These are phyloP conservation scores for Populus nigra DNA, from an alignment of 345 rosid species.

Conservation along the genomic window DNA sequence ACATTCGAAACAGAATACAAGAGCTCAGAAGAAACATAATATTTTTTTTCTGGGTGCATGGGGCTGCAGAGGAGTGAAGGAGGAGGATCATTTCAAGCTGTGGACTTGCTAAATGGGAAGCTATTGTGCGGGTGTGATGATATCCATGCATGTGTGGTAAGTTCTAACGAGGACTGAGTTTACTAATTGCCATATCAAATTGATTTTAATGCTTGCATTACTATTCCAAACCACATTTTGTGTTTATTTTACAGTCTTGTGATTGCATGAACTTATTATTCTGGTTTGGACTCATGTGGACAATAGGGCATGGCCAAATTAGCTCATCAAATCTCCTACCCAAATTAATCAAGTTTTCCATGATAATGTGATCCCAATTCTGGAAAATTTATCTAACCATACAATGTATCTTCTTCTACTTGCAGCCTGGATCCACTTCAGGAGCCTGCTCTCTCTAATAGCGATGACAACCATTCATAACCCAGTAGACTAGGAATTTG, in stretches of 20 bases:
- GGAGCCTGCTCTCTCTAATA: too few species aligned
- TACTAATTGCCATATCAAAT: not conserved
- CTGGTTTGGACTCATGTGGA: not conserved
- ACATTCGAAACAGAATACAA: not conserved
- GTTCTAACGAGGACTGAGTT: not conserved
- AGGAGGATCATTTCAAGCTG: constrained; percentile 61
- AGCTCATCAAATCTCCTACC: not conserved
- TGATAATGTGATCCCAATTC: not conserved
- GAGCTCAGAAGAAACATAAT: not conserved
- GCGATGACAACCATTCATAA: too few species aligned
- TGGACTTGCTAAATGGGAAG: constrained; percentile 55
- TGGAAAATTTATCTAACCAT: too few species aligned
- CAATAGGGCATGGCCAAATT: not conserved
- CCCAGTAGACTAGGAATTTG: too few species aligned
- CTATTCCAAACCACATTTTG: too few species aligned
- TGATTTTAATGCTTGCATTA: not conserved
- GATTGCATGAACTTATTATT: not conserved
- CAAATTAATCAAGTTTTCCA: not conserved
- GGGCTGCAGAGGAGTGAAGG: constrained; percentile 47
- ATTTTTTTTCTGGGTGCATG: not conserved
- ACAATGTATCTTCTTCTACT: not conserved
- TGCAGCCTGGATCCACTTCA: constrained; percentile 3
- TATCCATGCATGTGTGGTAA: constrained; percentile 38
- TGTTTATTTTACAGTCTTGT: not conserved
- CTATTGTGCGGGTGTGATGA: constrained; percentile 48